Conservation (phyloP, 345 rosid genomes). For the Rubroshorea leprosula region DNA sequence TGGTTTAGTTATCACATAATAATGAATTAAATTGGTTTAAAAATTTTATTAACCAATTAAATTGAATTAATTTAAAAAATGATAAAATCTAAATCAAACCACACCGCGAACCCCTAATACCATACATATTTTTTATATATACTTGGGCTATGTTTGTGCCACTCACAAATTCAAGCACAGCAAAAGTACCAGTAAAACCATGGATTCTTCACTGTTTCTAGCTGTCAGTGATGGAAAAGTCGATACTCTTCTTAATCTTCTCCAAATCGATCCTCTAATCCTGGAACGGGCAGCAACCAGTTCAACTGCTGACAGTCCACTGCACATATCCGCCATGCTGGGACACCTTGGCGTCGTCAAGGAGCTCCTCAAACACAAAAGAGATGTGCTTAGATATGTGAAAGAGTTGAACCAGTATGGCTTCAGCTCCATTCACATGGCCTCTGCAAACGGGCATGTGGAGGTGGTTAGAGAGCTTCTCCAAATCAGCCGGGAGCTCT, state of each 20-base stretch:
- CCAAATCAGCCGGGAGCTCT: conserved; percentile 22
- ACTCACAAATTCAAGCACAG: too few species aligned
- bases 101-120: too few species aligned
- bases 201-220: background rate
- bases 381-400: conserved; percentile 10
- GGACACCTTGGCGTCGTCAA: conserved; percentile 23
- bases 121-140: too few species aligned
- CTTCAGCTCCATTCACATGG: conserved; percentile 35
- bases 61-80: too few species aligned
- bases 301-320: conserved; percentile 18
- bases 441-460: conserved; percentile 32
- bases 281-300: conserved; percentile 7
- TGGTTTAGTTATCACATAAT: too few species aligned
- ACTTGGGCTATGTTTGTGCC: too few species aligned
- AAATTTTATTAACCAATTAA: too few species aligned
- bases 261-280: conserved; percentile 13
- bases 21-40: too few species aligned
- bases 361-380: conserved; percentile 23
- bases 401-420: conserved; percentile 37
- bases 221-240: background rate
- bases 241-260: conserved; percentile 10
- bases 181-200: too few species aligned
- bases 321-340: conserved; percentile 18
- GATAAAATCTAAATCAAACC: too few species aligned
- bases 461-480: conserved; percentile 29